A percentile compares a stretch with the other conserved stretches of the same genome.
Conservation (phyloP, 192 early-diverging fungal species). For the Mortierella antarctica region DNA sequence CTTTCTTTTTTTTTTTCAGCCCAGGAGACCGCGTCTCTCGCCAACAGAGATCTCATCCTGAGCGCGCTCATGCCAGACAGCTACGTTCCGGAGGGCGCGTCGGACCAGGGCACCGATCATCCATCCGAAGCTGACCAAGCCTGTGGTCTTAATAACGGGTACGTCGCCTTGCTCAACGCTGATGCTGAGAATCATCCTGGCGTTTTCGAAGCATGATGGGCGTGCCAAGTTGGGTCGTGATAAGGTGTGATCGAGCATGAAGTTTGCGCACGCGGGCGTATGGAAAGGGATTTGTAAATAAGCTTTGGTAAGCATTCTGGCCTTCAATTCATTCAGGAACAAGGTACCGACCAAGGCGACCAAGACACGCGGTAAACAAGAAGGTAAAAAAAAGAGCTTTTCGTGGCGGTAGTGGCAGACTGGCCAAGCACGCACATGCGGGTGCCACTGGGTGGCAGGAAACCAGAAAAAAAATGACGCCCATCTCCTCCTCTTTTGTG, state of each 20-base stretch:
- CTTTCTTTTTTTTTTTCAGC: constrained; percentile 15
- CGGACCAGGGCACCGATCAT: constrained; percentile 35
- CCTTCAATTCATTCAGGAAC: background rate
- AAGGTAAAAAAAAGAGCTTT: background rate
- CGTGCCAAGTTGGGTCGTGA: too few species aligned
- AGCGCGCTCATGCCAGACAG: constrained; percentile 21
- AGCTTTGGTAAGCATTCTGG: constrained; percentile 23
- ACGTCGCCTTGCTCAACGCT: constrained; percentile 33
- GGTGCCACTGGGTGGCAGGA: constrained; percentile 19
- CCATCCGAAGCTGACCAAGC: constrained; percentile 44
- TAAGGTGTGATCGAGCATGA: background rate
- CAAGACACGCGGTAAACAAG: constrained; percentile 24
- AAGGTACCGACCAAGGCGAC: background rate
- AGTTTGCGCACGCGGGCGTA: background rate
- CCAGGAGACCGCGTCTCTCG: constrained; percentile 44
- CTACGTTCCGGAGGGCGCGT: constrained; percentile 25
- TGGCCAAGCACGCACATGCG: background rate
- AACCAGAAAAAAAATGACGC: background rate
- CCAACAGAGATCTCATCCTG: constrained; percentile 20
- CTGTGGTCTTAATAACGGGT: constrained; percentile 18
- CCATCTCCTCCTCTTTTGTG: background rate
- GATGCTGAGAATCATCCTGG: constrained; percentile 52
- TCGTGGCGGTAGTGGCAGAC: background rate
- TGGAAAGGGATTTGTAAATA: background rate
- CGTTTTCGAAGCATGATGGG: background rate